Conservation (phyloP, 129 eudicot genomes). For the Lactuca saligna region DNA sequence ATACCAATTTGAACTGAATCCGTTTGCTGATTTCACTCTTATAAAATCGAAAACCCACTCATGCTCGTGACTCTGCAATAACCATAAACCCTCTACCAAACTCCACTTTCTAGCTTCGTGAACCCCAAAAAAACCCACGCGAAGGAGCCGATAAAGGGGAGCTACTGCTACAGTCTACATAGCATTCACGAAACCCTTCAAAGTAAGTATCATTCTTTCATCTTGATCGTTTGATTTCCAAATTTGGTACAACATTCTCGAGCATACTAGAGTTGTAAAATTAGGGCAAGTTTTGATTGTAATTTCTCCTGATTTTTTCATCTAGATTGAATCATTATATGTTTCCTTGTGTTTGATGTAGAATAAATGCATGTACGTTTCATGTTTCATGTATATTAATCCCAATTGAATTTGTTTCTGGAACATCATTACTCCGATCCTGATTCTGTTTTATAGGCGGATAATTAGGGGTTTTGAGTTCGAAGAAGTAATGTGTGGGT, state of each 20-base stretch:
- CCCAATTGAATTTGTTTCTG: not conserved
- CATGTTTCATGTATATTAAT: not conserved
- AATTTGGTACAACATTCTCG: not conserved
- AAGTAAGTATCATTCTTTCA: constrained; percentile 3
- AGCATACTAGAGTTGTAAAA: not conserved
- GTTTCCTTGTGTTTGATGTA: not conserved
- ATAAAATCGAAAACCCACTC: constrained; percentile 6
- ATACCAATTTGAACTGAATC: not conserved
- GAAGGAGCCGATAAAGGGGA: not conserved
- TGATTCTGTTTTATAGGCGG: not conserved
- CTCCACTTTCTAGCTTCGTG: not conserved
- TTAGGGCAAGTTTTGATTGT: constrained; percentile 18
- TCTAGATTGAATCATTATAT: not conserved
- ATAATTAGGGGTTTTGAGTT: constrained; percentile 1
- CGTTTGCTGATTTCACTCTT: not conserved
- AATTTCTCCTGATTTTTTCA: not conserved
- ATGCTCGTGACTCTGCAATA: constrained; percentile 17
- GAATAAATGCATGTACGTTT: constrained; percentile 2
- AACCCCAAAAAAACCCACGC: constrained; percentile 1
- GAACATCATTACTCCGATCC: not conserved
- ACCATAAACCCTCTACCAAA: not conserved
- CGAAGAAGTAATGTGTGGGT: not conserved
- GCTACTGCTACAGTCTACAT: constrained; percentile 4
- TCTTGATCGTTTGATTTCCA: not conserved
- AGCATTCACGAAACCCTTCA: constrained; percentile 3